Evolutionary conservation across 164 flowering plant species (phyloP), one percentile per base, ranked within the genome.

Genomic region (Brasenia schreberi): DNA sequence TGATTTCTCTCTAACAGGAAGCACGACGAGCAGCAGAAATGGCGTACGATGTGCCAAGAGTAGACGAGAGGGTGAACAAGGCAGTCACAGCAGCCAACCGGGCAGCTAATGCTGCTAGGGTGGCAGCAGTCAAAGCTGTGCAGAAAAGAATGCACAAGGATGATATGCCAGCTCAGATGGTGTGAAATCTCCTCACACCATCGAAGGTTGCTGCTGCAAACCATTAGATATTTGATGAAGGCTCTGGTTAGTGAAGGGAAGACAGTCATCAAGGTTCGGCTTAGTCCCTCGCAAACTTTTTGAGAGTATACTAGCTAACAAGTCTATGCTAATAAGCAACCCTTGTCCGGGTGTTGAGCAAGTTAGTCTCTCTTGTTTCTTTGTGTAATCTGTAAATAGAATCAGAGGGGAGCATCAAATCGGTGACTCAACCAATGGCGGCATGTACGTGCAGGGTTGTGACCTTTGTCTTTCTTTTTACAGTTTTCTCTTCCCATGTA

Each of bases 21-120:
- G 93, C 97, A 59, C 78, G 96, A 70, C 84, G 71, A 79, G 77
- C 87, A 1, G 90, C 92, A 7, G 90, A 86, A 73, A 87, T 77
- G 67, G 93, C 98, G 0, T 78, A 85, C 67, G 75, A 73, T 67
- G 77, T 86, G 18, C 77, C 76, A 6, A 75, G 81, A 63, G 88
- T 86, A 18, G 97, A 94, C 63, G 98, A 90, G 16, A 85, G 81
- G 70, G 97, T 94, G 18, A 84, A 81, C 81, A 86, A 82, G 79
- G 89, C 88, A 0, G 89, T 87, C 42, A 61, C 69, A 68, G 91
- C 88, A 61, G 95, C 98, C 42, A 94, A 91, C 61, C 77, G 85
- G 69, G 96, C 97, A 19, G 98, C 98, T 65, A 91, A 87, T 68
- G 96, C 97, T 39, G 97, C 96, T 19, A 81, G 97, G 79, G 97